Evolutionary conservation across 2,329 filamentous ascomycete species (phyloP), one percentile per base, ranked within the genome.

Genomic region (Hypoxylon sp.): DNA sequence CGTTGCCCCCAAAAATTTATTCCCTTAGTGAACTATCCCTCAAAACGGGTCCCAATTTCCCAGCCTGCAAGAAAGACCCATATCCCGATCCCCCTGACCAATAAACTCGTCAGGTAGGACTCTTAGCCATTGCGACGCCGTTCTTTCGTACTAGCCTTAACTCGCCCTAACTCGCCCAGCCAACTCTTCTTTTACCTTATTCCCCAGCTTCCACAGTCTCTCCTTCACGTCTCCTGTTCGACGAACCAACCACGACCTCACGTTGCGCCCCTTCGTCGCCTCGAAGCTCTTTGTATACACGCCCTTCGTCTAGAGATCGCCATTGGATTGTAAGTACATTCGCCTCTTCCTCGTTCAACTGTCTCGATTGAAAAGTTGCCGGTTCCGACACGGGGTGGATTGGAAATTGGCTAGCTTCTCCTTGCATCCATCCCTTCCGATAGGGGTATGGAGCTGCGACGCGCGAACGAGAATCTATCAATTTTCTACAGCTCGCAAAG

Each of bases 21-120:
- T 64, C 67, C 36, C 58, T 60, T 63, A 68, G 65, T 46, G 59
- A 65, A 58, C 58, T 60, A 66, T 64, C 59, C 63, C 60, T 60
- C 64, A 64, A 71, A 70, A 61, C 55, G 69, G 67, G 52, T 36
- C 61, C 69, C 73, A 75, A 76, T 76, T 76, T 76, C 74, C 74
- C 74, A 75, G 73, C 70, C 71, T 75, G 72, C 73, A 68, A 67
- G 67, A 62, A 57, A 63, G 70, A 68, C 66, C 74, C 72, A 69
- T 72, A 65, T 63, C 63, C 65, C 70, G 58, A 69, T 68, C 64
- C 61, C 59, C n/a, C 59, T 41, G 53, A 25, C 68, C 69, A 72
- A 68, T 63, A 1, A 60, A 52, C 60, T 32, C 50, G 14, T 30
- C 38, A 56, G 45, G 38, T 70, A 65, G 66, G 65, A 67, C 67